Conservation (phyloP, 805 yeast species). For the Phaffomyces antillensis region DNA sequence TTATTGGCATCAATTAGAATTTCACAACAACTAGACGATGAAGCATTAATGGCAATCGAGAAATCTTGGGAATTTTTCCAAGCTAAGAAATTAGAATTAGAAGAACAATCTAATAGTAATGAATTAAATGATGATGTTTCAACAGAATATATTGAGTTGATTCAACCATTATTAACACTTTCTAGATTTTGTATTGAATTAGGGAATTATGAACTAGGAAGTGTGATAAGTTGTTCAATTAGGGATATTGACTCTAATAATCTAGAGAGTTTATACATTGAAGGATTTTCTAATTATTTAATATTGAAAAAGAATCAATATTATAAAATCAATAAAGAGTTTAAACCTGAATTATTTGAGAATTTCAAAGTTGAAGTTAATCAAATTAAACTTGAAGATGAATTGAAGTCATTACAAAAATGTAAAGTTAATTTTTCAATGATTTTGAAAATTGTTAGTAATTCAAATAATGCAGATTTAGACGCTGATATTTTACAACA, state of each 20-base stretch:
- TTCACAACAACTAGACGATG: constrained; percentile 70
- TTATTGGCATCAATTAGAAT: constrained; percentile 81
- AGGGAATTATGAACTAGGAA: constrained; percentile 60
- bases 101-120: constrained; percentile 29
- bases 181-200: constrained; percentile 74
- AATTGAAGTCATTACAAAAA: constrained; percentile 1
- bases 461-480: constrained; percentile 26
- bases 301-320: constrained; percentile 30
- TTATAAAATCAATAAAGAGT: constrained; percentile 8
- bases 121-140: constrained; percentile 34
- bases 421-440: constrained; percentile 7
- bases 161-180: constrained; percentile 68
- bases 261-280: constrained; percentile 75
- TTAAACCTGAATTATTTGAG: constrained; percentile 21
- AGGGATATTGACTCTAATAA: constrained; percentile 81
- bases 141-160: constrained; percentile 52
- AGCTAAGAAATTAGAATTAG: constrained; percentile 41
- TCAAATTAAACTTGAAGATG: constrained; percentile 1
- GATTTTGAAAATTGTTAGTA: constrained; percentile 6
- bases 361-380: constrained; percentile 8
- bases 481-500: constrained; percentile 56
- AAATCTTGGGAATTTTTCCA: constrained; percentile 70
- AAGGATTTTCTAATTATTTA: constrained; percentile 66
- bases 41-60: constrained; percentile 61
- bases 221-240: constrained; percentile 54